Evolutionary conservation across 2,329 filamentous ascomycete genomes (phyloP), one percentile per base, ranked within the genome.

Genomic region (Dendryphion nanum): DNA sequence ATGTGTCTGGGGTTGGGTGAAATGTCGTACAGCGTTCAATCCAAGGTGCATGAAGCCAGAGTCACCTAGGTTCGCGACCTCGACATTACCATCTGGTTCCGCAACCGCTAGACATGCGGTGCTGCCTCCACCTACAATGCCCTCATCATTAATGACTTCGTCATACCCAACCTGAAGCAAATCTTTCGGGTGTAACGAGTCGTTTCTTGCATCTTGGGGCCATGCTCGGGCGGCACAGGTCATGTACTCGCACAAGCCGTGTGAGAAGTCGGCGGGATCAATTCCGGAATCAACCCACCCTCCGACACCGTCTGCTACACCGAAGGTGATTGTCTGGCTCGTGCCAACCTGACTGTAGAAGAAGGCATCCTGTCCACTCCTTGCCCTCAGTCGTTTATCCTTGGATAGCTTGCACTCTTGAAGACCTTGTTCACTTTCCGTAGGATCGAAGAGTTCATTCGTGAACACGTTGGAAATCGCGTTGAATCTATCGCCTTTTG

Each of bases 241-340:
- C 89, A 97, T 97, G 67, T 95, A 86, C 54, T 89, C 83, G 73
- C 93, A 97, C 43, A 98, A 74, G 28, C 86, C 87, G 63, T 97
- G 91, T 3, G 91, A 93, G 67, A 97, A 97, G 67, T 96, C 88
- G 18, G 89, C 89, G 6, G 93, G 90, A 59, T 98, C 90, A 36
- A 98, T 84, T 30, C 89, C 89, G 26, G 86, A 91, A 53, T 95
- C 87, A 47, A 85, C 81, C 90, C 93, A 98, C 23, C 93, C 93
- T 33, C 93, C 93, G 0, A 98, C 93, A 8, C 93, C 93, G 63
- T 98, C 93, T 37, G 90, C 89, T 17, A 98, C 80, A 14, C 89
- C 93, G 51, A 98, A 84, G 1, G 90, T 88, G 8, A 95, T 78
- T 28, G 82, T 76, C 24, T 81, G 76, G 2, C 77, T 78, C 47